These are phyloP conservation scores for Phaeosphaeriaceae sp. DNA, from an alignment of 2,329 filamentous ascomycete genomes.

Conservation along the genomic window DNA sequence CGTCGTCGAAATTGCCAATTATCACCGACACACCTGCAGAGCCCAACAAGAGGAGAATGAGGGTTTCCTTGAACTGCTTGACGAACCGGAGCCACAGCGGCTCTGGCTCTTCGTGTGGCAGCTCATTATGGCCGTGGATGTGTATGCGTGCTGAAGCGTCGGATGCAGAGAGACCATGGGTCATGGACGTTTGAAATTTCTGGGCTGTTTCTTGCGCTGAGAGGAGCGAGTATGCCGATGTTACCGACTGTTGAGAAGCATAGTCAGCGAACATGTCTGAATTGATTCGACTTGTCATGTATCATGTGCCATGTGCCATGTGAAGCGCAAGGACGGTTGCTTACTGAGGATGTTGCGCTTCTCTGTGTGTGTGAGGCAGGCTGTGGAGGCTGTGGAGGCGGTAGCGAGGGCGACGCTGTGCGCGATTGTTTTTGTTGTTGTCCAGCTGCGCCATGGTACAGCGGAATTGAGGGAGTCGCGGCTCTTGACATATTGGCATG, in stretches of 20 bases:
- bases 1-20: slow-evolving; percentile 93
- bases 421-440: slow-evolving; percentile 37
- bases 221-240: slow-evolving; percentile 66
- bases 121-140: slow-evolving; percentile 88
- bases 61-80: slow-evolving; percentile 94
- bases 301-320: too few relatives aligned
- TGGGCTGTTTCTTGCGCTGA: slow-evolving; percentile 79
- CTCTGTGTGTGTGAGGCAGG: too few relatives aligned
- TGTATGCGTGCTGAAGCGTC: slow-evolving; percentile 82
- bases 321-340: background rate
- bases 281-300: too few relatives aligned
- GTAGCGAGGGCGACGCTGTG: slow-evolving; percentile 37
- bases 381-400: slow-evolving; percentile 34
- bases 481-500: slow-evolving; percentile 69
- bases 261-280: background rate
- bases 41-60: slow-evolving; percentile 88
- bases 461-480: slow-evolving; percentile 63
- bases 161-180: slow-evolving; percentile 77
- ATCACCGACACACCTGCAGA: slow-evolving; percentile 88
- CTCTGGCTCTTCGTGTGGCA: slow-evolving; percentile 91
- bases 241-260: slow-evolving; percentile 44
- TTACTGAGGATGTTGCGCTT: slow-evolving; percentile 41
- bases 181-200: slow-evolving; percentile 80
- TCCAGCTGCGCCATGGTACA: slow-evolving; percentile 57
- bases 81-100: slow-evolving; percentile 93